Evolutionary conservation across 23 red algal genomes (phyloP), one percentile per base, ranked within the genome.

Genomic region (Agarophyton chilense): DNA sequence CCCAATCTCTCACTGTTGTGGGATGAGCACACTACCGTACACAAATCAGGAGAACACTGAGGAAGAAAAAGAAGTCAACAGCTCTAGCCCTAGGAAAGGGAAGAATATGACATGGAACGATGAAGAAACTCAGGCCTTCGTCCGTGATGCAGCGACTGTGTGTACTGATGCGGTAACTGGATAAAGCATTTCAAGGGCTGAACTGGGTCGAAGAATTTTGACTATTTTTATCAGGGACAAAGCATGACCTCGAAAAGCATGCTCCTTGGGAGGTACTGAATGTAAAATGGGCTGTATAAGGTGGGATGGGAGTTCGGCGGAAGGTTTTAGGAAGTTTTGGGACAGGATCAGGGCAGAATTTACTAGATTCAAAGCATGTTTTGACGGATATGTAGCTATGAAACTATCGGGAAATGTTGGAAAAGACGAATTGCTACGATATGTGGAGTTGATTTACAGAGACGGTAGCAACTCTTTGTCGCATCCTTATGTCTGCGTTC

Each of bases 221-320:
- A 8, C 76, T 25, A 31, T 42, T 26, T 80, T 80, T 28, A 56
- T 52, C 46, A 39, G 44, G 28, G 76, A 55, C 11, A 40, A 36
- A 10, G 16, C 17, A 9, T 44, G 40, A 8, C 44, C 51, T n/a
- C 13, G 42, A 10, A 33, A 58, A 56, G 17, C 51, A 6, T 80
- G 76, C 52, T 29, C 31, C 7, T 5, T 56, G 7, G 76, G 12
- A 28, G 6, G 33, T 17, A 80, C 39, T n/a, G 76, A 44, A 17
- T 28, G 76, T 56, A 29, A 6, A 24, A 7, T 54, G 9, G 45
- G 54, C 45, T 29, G 19, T 56, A 53, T 10, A 54, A 53, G 76
- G 46, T 80, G 76, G 51, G 44, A 80, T 80, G 76, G 76, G 28
- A 9, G 76, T 10, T 80, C 40, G 54, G 76, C 8, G 17, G 44